These are phyloP conservation scores for Trichosporon coremiiforme DNA, from an alignment of 1,284 basidiomycete genomes.

Conservation along the genomic window DNA sequence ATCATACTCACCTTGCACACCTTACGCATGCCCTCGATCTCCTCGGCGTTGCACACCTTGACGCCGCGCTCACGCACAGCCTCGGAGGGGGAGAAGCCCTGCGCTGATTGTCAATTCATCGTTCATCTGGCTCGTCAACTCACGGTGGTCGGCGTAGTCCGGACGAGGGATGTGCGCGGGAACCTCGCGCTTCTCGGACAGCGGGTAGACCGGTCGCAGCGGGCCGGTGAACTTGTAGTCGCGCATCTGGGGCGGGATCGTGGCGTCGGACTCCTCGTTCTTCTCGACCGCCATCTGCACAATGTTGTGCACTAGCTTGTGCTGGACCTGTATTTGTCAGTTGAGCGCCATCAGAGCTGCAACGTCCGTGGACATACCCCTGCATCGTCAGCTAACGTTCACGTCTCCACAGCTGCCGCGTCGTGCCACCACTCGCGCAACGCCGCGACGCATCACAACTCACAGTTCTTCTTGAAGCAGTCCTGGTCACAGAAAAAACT, in stretches of 20 bases:
- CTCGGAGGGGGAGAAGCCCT: constrained; percentile 51
- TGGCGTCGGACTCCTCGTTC: constrained; percentile 45
- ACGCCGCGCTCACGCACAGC: constrained; percentile 42
- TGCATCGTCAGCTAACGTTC: constrained; percentile 22
- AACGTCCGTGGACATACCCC: constrained; percentile 33
- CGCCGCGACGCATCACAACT: constrained; percentile 25
- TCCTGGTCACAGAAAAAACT: constrained; percentile 58
- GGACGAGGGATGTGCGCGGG: constrained; percentile 54
- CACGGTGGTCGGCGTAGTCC: constrained; percentile 58
- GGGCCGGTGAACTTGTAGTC: constrained; percentile 54
- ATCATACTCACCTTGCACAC: constrained; percentile 52
- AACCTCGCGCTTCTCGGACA: constrained; percentile 49
- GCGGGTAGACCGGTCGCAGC: constrained; percentile 55
- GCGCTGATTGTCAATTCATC: constrained; percentile 38
- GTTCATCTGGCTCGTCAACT: constrained; percentile 28
- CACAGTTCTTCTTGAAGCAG: constrained; percentile 58
- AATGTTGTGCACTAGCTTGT: constrained; percentile 55
- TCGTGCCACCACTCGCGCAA: not conserved
- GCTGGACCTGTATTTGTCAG: constrained; percentile 36
- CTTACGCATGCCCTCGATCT: constrained; percentile 56
- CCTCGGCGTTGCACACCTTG: constrained; percentile 52
- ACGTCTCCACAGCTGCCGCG: not conserved
- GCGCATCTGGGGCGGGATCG: constrained; percentile 51
- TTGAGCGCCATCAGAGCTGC: not conserved
- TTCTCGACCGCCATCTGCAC: constrained; percentile 48